Evolutionary conservation across 75 land plant species (phyloP), one percentile per base, ranked within the genome.

Genomic region (Pinus taeda): DNA sequence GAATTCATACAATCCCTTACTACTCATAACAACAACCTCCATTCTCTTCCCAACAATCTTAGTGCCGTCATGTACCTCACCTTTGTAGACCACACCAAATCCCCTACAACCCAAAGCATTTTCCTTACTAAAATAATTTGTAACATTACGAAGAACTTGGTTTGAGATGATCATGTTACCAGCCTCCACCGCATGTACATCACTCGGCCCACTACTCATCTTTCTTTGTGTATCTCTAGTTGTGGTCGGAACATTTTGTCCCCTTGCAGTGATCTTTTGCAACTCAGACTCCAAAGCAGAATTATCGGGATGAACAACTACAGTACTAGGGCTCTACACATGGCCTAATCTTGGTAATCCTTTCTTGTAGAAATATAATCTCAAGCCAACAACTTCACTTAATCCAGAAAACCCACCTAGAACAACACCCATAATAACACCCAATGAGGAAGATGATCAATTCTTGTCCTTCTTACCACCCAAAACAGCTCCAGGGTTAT

Each of bases 111-210:
- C 91, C 15, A 86, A 49, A 17, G 86, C 64, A 29, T 82, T 89
- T 66, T 81, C 75, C 78, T 89, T n/a, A n/a, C n/a, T 86, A 30
- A 94, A 94, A 76, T 90, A 82, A 57, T 91, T 81, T 3, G 94
- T 94, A 37, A 87, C 94, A 55, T 80, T 75, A n/a, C 85, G 82
- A 57, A 94, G 78, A 4, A 94, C 87, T 55, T 91, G 87, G n/a
- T 91, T 91, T 12, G 97, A 91, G 39, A 94, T 94, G 29, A 90
- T 85, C 88, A 94, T 86, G 77, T 88, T 94, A 3, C 92, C 92
- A 2, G 84, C 83, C 74, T 93, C 95, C 12, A 88, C 82, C 39
- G 84, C 76, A 0, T 87, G 86, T 22, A 83, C 74, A 62, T 87
- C 87, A 37, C 77, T 72, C 4, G 80, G 61, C 13, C 87, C 36